A percentile compares a stretch with the other conserved stretches of the same genome.
Evolutionary conservation across 768 basidiomycete species (phyloP).

Genomic region (Filobasidium floriforme): DNA sequence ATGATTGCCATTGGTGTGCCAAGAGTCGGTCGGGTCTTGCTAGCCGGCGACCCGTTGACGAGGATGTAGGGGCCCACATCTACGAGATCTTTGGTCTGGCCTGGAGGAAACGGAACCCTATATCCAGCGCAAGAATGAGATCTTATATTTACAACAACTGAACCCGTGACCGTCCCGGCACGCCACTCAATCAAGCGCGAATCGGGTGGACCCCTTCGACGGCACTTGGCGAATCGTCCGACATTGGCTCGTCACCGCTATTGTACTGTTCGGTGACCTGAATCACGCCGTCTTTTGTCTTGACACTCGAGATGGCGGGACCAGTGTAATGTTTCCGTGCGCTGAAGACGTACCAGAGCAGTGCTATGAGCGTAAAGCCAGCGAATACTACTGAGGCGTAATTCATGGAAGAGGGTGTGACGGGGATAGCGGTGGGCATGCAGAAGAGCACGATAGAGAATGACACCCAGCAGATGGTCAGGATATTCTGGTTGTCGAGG

Average conservation of each 20-base stretch:
- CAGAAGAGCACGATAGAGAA: slow-evolving; percentile 63
- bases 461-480: slow-evolving; percentile 56
- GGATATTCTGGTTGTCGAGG: slow-evolving; percentile 50
- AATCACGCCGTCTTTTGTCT: background rate
- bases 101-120: too few species aligned
- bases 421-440: slow-evolving; percentile 50
- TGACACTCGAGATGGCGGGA: slow-evolving; percentile 7
- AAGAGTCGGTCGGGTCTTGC: too few species aligned
- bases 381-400: slow-evolving; percentile 60
- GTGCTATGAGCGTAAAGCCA: slow-evolving; percentile 56
- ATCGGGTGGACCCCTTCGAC: background rate
- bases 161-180: too few species aligned
- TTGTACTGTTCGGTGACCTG: slow-evolving; percentile 2
- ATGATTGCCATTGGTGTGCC: too few species aligned
- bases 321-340: slow-evolving; percentile 19
- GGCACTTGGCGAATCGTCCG: background rate
- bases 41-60: too few species aligned
- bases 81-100: too few species aligned
- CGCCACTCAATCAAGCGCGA: background rate
- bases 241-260: background rate
- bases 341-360: slow-evolving; percentile 63
- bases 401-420: slow-evolving; percentile 48
- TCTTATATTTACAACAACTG: too few species aligned
- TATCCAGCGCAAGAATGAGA: too few species aligned
- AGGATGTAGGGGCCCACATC: too few species aligned